phyloP scores from a whole-genome alignment of 495 filamentous ascomycete genomes.

The Aspergillus avenaceus region DNA sequence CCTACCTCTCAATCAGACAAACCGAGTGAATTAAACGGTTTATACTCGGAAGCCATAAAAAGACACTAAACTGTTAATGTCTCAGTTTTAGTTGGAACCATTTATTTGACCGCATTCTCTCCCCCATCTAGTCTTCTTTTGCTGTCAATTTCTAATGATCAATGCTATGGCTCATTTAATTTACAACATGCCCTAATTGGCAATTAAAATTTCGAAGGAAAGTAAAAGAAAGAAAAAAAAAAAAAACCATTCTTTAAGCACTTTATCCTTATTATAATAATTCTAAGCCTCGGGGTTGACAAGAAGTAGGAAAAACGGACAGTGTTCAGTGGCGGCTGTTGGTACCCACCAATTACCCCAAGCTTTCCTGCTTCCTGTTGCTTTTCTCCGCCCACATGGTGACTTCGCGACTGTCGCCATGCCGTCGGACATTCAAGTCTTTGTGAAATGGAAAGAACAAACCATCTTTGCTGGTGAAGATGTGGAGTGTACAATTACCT shows the following conservation, averaged over 20 bases:
- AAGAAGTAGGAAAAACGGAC: slow-evolving; percentile 1
- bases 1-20: too few relatives aligned
- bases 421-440: slow-evolving; percentile 79
- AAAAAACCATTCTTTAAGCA: too few relatives aligned
- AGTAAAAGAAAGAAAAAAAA: too few relatives aligned
- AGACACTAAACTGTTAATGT: too few relatives aligned
- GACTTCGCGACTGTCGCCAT: slow-evolving; percentile 35
- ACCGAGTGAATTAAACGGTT: too few relatives aligned
- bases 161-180: slow-evolving; percentile 18
- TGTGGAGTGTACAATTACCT: slow-evolving; percentile 90
- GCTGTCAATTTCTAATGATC: too few relatives aligned
- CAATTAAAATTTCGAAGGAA: too few relatives aligned
- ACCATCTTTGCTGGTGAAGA: slow-evolving; percentile 94
- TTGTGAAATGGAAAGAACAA: slow-evolving; percentile 85
- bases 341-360: slow-evolving; percentile 17
- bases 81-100: too few relatives aligned
- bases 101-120: background rate
- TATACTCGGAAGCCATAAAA: too few relatives aligned
- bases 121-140: slow-evolving; percentile 6
- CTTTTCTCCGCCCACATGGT: slow-evolving; percentile 32
- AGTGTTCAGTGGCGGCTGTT: slow-evolving; percentile 17
- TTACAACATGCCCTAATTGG: slow-evolving; percentile 27
- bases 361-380: slow-evolving; percentile 16
- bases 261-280: too few relatives aligned
- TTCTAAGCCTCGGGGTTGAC: too few relatives aligned